Evolutionary conservation across 2,329 filamentous ascomycete genomes (phyloP).

Genomic region (Leptographium lundbergii): DNA sequence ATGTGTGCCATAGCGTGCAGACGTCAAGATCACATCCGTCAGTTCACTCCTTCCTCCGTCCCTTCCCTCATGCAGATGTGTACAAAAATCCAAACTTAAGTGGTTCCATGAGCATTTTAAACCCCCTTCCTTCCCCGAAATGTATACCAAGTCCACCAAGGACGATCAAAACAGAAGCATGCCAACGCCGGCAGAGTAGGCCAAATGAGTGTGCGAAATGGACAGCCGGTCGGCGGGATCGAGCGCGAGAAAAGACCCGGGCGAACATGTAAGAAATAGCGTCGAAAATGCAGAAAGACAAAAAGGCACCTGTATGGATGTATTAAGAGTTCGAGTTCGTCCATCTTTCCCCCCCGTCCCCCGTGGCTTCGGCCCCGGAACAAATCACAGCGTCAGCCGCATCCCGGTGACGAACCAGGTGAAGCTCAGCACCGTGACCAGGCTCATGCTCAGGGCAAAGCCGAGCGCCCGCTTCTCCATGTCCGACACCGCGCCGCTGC

Average conservation of each 20-base stretch:
- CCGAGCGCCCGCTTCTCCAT: conserved; percentile 34
- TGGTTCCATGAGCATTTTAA: background rate
- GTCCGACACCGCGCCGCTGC: conserved; percentile 37
- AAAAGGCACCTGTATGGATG: no score
- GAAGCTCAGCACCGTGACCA: conserved; percentile 45
- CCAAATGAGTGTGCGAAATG: background rate
- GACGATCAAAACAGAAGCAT: background rate
- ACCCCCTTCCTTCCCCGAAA: background rate
- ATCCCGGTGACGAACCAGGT: conserved; percentile 51
- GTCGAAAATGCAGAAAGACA: no score
- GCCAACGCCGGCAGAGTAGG: background rate
- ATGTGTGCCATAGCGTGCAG: no score
- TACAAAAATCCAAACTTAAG: no score
- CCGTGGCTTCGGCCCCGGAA: no score
- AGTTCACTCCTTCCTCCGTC: no score
- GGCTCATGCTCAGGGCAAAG: conserved; percentile 39
- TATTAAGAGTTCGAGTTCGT: background rate
- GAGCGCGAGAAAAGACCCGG: no score
- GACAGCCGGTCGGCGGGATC: no score
- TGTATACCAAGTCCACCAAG: background rate
- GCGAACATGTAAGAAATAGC: no score
- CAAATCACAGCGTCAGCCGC: conserved; percentile 2
- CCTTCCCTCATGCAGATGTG: no score
- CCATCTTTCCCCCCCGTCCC: no score
- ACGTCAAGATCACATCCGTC: no score